A percentile compares a stretch with the other conserved stretches of the same genome.
Conservation (phyloP, 306 rosid genomes). For the Sesbania bispinosa region DNA sequence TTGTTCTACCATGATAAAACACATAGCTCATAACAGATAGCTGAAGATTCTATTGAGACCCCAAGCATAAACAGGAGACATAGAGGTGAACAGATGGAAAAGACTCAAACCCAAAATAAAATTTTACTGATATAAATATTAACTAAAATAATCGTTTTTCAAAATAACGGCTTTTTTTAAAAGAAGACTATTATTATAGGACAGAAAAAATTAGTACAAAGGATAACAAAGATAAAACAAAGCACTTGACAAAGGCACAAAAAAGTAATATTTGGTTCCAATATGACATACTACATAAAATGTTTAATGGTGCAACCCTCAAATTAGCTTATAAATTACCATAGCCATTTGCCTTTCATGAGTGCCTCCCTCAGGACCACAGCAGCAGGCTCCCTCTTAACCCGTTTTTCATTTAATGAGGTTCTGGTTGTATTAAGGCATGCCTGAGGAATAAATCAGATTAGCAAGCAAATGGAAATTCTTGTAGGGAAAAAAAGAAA, state of each 20-base stretch:
- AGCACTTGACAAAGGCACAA: neutral
- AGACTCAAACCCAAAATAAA: neutral
- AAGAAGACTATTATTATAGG: neutral
- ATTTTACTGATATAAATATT: neutral
- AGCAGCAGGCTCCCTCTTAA: conserved; percentile 76
- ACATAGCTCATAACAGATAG: neutral
- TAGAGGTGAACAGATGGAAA: conserved; percentile 19
- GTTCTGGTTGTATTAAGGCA: conserved; percentile 57
- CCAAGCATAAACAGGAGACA: neutral
- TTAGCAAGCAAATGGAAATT: conserved; percentile 24
- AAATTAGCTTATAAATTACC: conserved; percentile 54
- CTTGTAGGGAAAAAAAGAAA: neutral
- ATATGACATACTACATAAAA: conserved; percentile 19
- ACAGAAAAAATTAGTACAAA: neutral
- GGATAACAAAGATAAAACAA: neutral
- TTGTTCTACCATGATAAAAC: neutral
- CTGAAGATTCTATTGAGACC: conserved; percentile 2
- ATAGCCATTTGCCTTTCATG: conserved; percentile 85
- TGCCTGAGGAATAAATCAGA: conserved; percentile 56
- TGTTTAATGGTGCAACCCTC: neutral
- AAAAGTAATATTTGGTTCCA: neutral
- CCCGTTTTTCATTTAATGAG: conserved; percentile 65
- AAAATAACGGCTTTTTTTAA: neutral
- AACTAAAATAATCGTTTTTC: neutral
- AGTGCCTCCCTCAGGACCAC: conserved; percentile 72